Base-by-base conservation (phyloP, 2,329 filamentous ascomycete species). In the Fusarium bactridioides region DNA sequence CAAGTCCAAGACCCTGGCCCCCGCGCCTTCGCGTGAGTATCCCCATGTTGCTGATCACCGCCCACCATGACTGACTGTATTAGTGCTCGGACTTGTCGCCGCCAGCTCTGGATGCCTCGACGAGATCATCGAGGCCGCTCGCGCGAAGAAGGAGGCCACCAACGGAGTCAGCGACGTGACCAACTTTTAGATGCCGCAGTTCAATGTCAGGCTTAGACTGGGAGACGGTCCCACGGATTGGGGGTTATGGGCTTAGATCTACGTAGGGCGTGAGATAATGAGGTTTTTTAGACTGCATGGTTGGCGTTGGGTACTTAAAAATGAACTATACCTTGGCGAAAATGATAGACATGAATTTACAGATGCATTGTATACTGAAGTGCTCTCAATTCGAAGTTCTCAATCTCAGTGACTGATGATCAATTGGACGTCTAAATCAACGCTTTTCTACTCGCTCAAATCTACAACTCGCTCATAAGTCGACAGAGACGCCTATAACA, bases 1-100 rank as follows among this genome's bases (percentile, higher is more conserved):
- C 79, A 85, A 93, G 57, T 91, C 88, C 74, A 88, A 92, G 61
- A 94, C 96, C 5, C 83, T 97, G 69, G 85, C 89, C 55, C 93
- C 93, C 1, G 92, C 89, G 78, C 90, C 90, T 79, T 89, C 92
- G 3, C 53, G 67, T 69, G 27, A 69, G 67, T 69, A 35, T 9
- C 37, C 9, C 31, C 13, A 29, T 4, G 15, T 18, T 29, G 9
- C 18, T 18, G 4, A 12, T n/a, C 25, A 15, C 2, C 5, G 27
- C 21, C 16, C 25, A 40, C 27, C 18, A 33, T 37, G 21, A 60
- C 65, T 69, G 48, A 69, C 48, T 27, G 19, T 37, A 31, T 25
- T 33, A 69, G 94, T 92, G 80, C 84, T 95, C 27, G 92, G 68
- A 11, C 67, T 76, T 16, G 70, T 72, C 13, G 69, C 77, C 61